Percentiles rank a stretch among this genome's conserved stretches.
These are phyloP conservation scores for Annulohypoxylon moriforme DNA, from an alignment of 495 filamentous ascomycete genomes.

Conservation along the genomic window DNA sequence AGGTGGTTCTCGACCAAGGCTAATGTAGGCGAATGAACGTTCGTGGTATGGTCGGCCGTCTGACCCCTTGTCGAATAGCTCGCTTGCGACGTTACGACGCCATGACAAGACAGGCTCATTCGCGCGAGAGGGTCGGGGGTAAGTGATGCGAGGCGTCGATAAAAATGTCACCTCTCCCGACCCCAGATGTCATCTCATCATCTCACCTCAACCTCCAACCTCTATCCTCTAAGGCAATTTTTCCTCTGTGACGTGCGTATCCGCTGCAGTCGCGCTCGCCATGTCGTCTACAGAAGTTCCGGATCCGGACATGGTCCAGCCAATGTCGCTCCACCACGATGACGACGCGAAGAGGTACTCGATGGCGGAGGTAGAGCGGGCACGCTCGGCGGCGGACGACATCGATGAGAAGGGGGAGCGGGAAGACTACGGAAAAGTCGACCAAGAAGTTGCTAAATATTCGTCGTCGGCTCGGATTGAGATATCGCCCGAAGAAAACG, in stretches of 20 bases:
- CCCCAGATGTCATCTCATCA: constrained; percentile 4
- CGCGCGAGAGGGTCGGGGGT: constrained; percentile 26
- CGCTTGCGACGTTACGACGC: constrained; percentile 33
- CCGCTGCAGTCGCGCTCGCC: not conserved
- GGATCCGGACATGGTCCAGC: constrained; percentile 32
- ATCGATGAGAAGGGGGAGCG: constrained; percentile 59
- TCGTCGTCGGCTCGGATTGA: constrained; percentile 60
- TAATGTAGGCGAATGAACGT: constrained; percentile 27
- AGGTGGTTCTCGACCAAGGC: constrained; percentile 28
- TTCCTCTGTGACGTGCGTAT: constrained; percentile 2
- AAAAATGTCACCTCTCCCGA: constrained; percentile 27
- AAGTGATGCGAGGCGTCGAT: constrained; percentile 33
- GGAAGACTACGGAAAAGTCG: constrained; percentile 65
- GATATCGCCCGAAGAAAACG: constrained; percentile 66
- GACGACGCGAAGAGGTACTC: constrained; percentile 50
- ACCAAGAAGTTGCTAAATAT: constrained; percentile 74
- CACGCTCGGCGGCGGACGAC: constrained; percentile 51
- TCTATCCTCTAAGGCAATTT: constrained; percentile 1
- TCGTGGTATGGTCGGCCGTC: constrained; percentile 19
- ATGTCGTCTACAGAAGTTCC: constrained; percentile 41
- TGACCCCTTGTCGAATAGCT: constrained; percentile 30
- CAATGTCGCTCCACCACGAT: constrained; percentile 24
- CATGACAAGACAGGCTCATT: constrained; percentile 23
- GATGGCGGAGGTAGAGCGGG: constrained; percentile 62
- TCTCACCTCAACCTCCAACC: not conserved